Evolutionary conservation across 768 basidiomycete species (phyloP), one percentile per base, ranked within the genome.

Genomic region (Gyrodon lividus): DNA sequence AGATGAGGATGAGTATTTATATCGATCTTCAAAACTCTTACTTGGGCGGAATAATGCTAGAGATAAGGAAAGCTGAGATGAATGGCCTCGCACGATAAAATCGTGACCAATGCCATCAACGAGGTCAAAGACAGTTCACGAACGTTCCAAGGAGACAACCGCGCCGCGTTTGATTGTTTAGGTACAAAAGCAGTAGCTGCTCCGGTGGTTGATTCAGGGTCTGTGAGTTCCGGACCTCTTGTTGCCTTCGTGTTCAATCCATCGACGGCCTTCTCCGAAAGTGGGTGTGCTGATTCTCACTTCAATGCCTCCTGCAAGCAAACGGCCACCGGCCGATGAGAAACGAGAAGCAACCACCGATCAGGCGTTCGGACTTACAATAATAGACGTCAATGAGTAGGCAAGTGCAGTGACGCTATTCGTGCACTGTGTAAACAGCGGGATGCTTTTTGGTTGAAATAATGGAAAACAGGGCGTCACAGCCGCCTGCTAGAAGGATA

Each of bases 91-190:
- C 19, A 14, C 28, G 31, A 30, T 46, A 16, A 20, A 31, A 20
- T 16, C n/a, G 28, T 23, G 10, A 9, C 20, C 17, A 28, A 13
- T 14, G 28, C 9, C 8, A 28, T 22, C 12, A 5, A 31, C 5
- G 10, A 23, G n/a, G 20, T 20, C 26, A 52, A 42, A 40, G 40
- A 28, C 35, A 51, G 41, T 54, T 19, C 52, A 54, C 49, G 50
- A 54, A 20, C 52, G 50, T 30, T 42, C 52, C 14, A 54, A 54
- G 49, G 51, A 54, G 40, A 39, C 49, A 17, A 40, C 33, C 50
- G 31, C 49, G 51, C 14, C 51, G 52, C 37, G 33, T 53, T 30
- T 19, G 10, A 39, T 28, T 41, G 34, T 38, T 23, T 50, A 43
- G 40, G 52, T 39, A 5, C 30, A 44, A 37, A 41, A 22, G 19